Evolutionary conservation across 805 yeast species (phyloP).

Genomic region (Monosporozyma yasuniensis): DNA sequence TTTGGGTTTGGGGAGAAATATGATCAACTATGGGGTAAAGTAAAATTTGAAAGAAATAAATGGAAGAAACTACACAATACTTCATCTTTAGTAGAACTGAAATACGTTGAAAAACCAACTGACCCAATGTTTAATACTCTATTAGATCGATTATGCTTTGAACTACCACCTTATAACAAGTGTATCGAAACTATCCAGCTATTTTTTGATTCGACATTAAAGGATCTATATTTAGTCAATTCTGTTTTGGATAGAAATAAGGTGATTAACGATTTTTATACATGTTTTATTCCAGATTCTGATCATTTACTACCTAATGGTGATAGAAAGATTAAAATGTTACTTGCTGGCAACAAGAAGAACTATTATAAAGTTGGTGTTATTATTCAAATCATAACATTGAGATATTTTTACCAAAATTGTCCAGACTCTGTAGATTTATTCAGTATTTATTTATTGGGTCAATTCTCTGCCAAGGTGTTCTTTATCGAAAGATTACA

Average conservation of each 20-base stretch:
- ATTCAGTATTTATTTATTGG: constrained; percentile 19
- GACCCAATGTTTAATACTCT: background rate
- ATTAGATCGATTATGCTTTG: constrained; percentile 1
- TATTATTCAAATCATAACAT: constrained; percentile 16
- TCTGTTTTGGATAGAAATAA: constrained; percentile 15
- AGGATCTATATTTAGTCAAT: constrained; percentile 10
- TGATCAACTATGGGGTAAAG: constrained; percentile 18
- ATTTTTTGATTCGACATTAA: constrained; percentile 12
- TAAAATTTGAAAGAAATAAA: constrained; percentile 19
- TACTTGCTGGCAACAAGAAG: constrained; percentile 11
- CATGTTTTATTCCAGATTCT: constrained; percentile 9
- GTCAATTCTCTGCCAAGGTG: constrained; percentile 21
- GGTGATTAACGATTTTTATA: constrained; percentile 16
- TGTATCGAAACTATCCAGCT: constrained; percentile 7
- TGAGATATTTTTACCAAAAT: constrained; percentile 9
- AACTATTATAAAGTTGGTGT: constrained; percentile 26
- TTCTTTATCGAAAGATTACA: constrained; percentile 25
- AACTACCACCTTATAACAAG: constrained; percentile 17
- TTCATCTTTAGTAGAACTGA: constrained; percentile 15
- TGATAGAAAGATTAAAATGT: constrained; percentile 6
- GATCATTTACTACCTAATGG: constrained; percentile 5
- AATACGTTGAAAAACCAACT: constrained; percentile 6
- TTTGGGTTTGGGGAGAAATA: constrained; percentile 14
- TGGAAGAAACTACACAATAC: constrained; percentile 13
- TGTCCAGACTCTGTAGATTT: constrained; percentile 16